Evolutionary conservation across 495 filamentous ascomycete genomes (phyloP).

Genomic region (Xylona heveae): DNA sequence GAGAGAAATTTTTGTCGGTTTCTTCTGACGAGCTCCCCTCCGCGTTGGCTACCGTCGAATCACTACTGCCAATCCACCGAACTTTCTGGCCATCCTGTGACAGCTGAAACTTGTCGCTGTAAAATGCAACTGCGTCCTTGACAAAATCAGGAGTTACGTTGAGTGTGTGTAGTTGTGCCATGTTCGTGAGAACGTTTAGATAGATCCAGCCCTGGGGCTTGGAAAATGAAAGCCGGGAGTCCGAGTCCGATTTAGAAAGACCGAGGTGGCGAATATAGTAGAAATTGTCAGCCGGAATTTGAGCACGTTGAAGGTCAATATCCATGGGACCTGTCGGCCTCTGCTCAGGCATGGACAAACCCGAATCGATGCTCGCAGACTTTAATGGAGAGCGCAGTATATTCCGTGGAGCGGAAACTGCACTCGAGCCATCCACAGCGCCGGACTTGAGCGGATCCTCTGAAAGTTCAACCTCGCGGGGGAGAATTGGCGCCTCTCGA

Average conservation of each 20-base stretch:
- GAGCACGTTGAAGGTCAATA: constrained; percentile 43
- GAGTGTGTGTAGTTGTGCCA: constrained; percentile 61
- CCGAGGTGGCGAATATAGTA: constrained; percentile 54
- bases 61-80: constrained; percentile 45
- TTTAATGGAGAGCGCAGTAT: too few species aligned
- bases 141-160: constrained; percentile 58
- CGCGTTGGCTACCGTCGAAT: constrained; percentile 29
- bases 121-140: constrained; percentile 37
- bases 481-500: too few species aligned
- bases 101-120: constrained; percentile 48
- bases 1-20: too few species aligned
- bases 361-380: too few species aligned
- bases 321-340: constrained; percentile 51
- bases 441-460: too few species aligned
- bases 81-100: constrained; percentile 53
- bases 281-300: constrained; percentile 49
- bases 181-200: constrained; percentile 58
- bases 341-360: constrained; percentile 38
- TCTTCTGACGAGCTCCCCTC: constrained; percentile 18
- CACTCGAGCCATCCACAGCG: too few species aligned
- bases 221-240: constrained; percentile 11
- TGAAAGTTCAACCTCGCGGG: too few species aligned
- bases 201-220: constrained; percentile 53
- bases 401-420: too few species aligned
- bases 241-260: constrained; percentile 18